Evolutionary conservation across 768 basidiomycete genomes (phyloP).

Genomic region (Podaxis sp.): DNA sequence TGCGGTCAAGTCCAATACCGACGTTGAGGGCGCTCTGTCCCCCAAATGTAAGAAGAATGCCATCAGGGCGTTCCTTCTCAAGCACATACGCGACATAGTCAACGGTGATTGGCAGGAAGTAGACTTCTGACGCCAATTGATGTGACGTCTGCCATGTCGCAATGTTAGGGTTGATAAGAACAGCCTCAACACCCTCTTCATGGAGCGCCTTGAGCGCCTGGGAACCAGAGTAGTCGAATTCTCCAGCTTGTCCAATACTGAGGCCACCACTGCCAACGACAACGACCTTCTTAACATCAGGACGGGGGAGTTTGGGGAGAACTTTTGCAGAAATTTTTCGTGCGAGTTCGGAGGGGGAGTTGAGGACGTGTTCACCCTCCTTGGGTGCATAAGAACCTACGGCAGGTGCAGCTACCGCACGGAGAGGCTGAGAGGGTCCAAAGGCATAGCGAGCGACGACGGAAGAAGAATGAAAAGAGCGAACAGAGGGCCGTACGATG

Average conservation of each 20-base stretch:
- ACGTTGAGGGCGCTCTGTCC: slow-evolving; percentile 98
- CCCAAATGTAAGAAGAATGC: slow-evolving; percentile 95
- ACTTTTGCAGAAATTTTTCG: slow-evolving; percentile 92
- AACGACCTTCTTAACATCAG: slow-evolving; percentile 91
- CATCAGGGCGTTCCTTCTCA: slow-evolving; percentile 97
- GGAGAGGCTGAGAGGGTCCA: slow-evolving; percentile 46
- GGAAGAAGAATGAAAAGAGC: slow-evolving; percentile 48
- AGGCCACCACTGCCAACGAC: slow-evolving; percentile 97
- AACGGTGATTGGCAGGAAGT: slow-evolving; percentile 93
- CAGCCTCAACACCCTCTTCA: slow-evolving; percentile 90
- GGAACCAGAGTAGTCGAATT: slow-evolving; percentile 99
- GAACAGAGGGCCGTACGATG: slow-evolving; percentile 29
- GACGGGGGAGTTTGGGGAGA: slow-evolving; percentile 84
- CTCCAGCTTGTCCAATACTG: slow-evolving; percentile 96
- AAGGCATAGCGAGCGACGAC: slow-evolving; percentile 29
- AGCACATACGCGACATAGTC: slow-evolving; percentile 99
- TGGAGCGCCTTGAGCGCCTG: slow-evolving; percentile 97
- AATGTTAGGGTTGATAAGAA: slow-evolving; percentile 98
- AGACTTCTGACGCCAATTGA: slow-evolving; percentile 93
- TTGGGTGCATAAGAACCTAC: slow-evolving; percentile 66
- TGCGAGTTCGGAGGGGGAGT: slow-evolving; percentile 92
- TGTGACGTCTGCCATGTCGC: slow-evolving; percentile 99
- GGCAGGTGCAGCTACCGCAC: slow-evolving; percentile 70
- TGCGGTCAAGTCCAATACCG: slow-evolving; percentile 92
- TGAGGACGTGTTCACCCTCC: slow-evolving; percentile 75